A percentile compares a stretch with the other conserved stretches of the same genome.
phyloP scores from a whole-genome alignment of 345 rosid species.

The Tarenaya hassleriana region DNA sequence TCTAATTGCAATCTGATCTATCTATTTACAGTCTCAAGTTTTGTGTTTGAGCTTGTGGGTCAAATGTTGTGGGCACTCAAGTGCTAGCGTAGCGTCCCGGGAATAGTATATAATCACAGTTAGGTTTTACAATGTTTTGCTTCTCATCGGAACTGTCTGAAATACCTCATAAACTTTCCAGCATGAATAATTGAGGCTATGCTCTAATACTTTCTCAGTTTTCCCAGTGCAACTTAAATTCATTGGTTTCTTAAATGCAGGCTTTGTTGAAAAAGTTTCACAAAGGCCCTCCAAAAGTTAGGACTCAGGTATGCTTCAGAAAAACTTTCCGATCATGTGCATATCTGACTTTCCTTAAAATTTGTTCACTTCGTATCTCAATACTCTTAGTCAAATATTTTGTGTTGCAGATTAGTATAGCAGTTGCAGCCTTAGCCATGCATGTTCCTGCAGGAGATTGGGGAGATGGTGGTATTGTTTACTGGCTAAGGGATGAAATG shows the following conservation, averaged over 20 bases:
- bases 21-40: too few species aligned
- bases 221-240: slow-evolving; percentile 5
- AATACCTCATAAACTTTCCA: too few species aligned
- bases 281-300: slow-evolving; percentile 92
- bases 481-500: slow-evolving; percentile 95
- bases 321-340: slow-evolving; percentile 2
- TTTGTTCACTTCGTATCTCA: neutral
- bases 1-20: too few species aligned
- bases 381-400: slow-evolving; percentile 20
- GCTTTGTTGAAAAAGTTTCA: slow-evolving; percentile 85
- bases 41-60: too few species aligned
- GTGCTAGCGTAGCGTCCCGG: too few species aligned
- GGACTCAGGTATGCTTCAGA: slow-evolving; percentile 74
- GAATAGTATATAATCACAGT: too few species aligned
- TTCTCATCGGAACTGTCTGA: neutral
- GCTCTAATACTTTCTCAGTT: slow-evolving; percentile 1
- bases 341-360: slow-evolving; percentile 4
- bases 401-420: slow-evolving; percentile 86
- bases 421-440: slow-evolving; percentile 97
- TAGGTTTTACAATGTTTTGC: too few species aligned
- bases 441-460: slow-evolving; percentile 94
- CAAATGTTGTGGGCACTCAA: too few species aligned
- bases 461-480: slow-evolving; percentile 92
- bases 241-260: slow-evolving; percentile 42
- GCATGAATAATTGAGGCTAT: slow-evolving; percentile 2